These are phyloP conservation scores for Gyrodon lividus DNA, from an alignment of 768 basidiomycete species.

Conservation along the genomic window DNA sequence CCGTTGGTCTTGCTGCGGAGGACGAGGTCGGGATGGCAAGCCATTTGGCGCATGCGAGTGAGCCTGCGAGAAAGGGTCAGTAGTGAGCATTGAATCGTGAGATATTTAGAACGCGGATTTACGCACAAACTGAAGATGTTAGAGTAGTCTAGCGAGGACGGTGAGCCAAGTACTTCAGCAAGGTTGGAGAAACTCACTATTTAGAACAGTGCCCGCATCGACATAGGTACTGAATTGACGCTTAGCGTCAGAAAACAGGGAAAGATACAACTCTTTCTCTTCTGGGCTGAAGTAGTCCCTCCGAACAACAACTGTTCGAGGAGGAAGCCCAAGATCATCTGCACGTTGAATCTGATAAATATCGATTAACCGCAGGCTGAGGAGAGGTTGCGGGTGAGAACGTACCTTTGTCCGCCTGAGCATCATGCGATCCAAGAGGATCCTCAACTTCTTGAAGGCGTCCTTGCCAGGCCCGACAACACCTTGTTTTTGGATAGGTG, in stretches of 20 bases:
- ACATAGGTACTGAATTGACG: slow-evolving; percentile 90
- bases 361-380: not conserved
- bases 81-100: not conserved
- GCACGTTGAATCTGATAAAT: slow-evolving; percentile 77
- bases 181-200: slow-evolving; percentile 58
- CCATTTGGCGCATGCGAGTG: slow-evolving; percentile 96
- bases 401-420: slow-evolving; percentile 80
- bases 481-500: slow-evolving; percentile 91
- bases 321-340: slow-evolving; percentile 94
- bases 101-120: not conserved
- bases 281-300: slow-evolving; percentile 94
- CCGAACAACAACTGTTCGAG: slow-evolving; percentile 84
- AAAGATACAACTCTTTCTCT: slow-evolving; percentile 93
- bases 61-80: slow-evolving; percentile 48
- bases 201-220: slow-evolving; percentile 84
- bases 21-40: slow-evolving; percentile 93
- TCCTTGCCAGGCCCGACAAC: slow-evolving; percentile 73
- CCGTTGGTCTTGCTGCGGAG: slow-evolving; percentile 82
- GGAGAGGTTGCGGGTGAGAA: not conserved
- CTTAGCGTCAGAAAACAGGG: slow-evolving; percentile 90
- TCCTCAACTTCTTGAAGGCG: slow-evolving; percentile 91
- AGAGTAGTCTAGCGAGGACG: slow-evolving; percentile 62
- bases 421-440: slow-evolving; percentile 94
- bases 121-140: slow-evolving; percentile 82
- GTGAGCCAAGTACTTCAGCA: slow-evolving; percentile 7